Base-by-base conservation (phyloP, 257 asterid genomes). In the Verbena officinalis region DNA sequence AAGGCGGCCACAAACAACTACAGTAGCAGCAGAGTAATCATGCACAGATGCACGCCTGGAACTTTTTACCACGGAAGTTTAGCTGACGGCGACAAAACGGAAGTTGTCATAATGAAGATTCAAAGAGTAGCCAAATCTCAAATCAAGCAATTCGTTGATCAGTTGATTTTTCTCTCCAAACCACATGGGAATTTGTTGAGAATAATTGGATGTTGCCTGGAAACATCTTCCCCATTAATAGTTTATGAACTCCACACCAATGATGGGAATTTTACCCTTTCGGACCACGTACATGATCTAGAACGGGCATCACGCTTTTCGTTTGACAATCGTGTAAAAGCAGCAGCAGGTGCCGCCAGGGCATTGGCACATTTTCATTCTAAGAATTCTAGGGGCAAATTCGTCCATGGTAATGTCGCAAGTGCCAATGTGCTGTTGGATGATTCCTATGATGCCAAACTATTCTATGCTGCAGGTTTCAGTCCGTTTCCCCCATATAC, bases 331-430 rank as follows among this genome's bases (percentile, higher is more conserved):
- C 60, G 60, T 0, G 24, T 64, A 2, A 64, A 36, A n/a, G 69
- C 51, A 50, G 69, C 69, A 51, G 59, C 60, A 51, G 69, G 51
- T 3, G 69, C 30, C 2, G 59, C 69, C 4, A 50, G 60, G 39
- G 69, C 50, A 51, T 7, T 64, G 27, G 69, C 60, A 4, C 15
- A 34, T 34, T 34, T 64, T 48, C 70, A 23, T 49, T n/a, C 44
- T 17, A 24, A 11, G 34, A 10, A 23, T 49, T n/a, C 44, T 17
- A 24, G 17, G 34, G 16, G 14, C 50, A 48, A 3, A 42, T 16
- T 64, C 21, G 51, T 38, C 24, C 69, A 64, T 19, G 51, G 69
- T 7, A 36, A 36, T 45, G 14, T 50, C 0, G 21, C 51, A 16
- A 64, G 51, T 51, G 59, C 24, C 21, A 21, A 21, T 51, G 36